Conservation (phyloP, 192 early-diverging fungal species). For the Kappamyces sp. region DNA sequence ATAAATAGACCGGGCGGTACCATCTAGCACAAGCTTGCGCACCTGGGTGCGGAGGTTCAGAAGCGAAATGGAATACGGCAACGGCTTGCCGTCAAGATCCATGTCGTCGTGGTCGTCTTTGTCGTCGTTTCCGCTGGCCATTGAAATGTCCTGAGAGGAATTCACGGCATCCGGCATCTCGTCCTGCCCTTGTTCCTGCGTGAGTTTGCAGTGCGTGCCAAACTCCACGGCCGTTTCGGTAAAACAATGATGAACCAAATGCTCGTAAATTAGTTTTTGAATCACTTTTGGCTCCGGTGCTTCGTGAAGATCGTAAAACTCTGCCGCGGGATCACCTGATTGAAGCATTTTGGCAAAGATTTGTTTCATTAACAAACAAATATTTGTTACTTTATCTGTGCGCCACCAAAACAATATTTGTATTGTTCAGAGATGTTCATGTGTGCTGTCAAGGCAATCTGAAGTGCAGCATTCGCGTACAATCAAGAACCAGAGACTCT, state of each 20-base stretch:
- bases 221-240: constrained; percentile 58
- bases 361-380: too few species aligned
- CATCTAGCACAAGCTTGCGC: constrained; percentile 12
- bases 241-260: constrained; percentile 64
- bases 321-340: neutral
- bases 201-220: constrained; percentile 30
- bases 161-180: too few species aligned
- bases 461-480: too few species aligned
- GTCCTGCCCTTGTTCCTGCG: neutral
- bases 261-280: constrained; percentile 54
- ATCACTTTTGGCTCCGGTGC: constrained; percentile 21
- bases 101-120: constrained; percentile 8
- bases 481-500: too few species aligned
- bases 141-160: too few species aligned
- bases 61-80: neutral
- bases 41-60: constrained; percentile 29
- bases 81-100: constrained; percentile 10
- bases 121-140: neutral
- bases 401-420: too few species aligned
- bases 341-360: too few species aligned
- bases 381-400: too few species aligned
- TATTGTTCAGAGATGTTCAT: too few species aligned
- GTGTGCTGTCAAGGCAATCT: too few species aligned
- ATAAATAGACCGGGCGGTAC: too few species aligned
- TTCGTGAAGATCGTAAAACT: constrained; percentile 4